Base-by-base conservation (phyloP, 352 stramenopile species). In the Plasmopara halstedii region DNA sequence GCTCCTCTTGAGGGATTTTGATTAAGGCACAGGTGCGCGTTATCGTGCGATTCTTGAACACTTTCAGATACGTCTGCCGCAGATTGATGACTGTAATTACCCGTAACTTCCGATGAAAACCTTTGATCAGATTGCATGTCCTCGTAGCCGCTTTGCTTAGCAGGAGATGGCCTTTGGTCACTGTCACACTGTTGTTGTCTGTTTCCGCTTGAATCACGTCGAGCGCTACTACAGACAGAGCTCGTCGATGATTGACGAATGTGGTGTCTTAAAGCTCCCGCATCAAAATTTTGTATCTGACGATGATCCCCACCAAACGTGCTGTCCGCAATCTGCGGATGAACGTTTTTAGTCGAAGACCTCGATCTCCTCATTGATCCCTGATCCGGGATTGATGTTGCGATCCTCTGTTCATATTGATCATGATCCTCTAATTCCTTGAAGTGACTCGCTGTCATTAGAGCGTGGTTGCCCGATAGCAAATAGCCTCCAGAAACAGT, bases 181-280 rank as follows among this genome's bases (percentile, higher is more conserved):
- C 34, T 25, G 23, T 46, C 49, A 15, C 46, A 32, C 50, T 33
- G 58, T 25, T 50, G 45, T 5, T 29, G 37, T 20, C 27, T 48
- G 46, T 42, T 56, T n/a, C 25, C 50, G 19, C 46, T 55, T 19
- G 21, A n/a, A 11, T 54, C 41, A 39, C 29, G 50, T 6, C 50
- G 46, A 48, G 42, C 36, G 25, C 33, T 56, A 27, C 35, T 64
- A 15, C 23, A 40, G 39, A 60, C 60, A 38, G 44, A 50, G 44
- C 39, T 64, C 13, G 54, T 35, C 38, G 46, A 64, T 45, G 54
- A 58, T 23, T 69, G 59, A 5, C 41, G 46, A 20, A 50, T 64
- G 35, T 54, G 56, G 42, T 61, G 38, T 10, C 45, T 36, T 40
- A 32, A 18, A 32, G 39, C 15, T 27, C 34, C 29, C 10, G 14